Conservation (phyloP, 257 asterid genomes). For the Plantago elongata region DNA sequence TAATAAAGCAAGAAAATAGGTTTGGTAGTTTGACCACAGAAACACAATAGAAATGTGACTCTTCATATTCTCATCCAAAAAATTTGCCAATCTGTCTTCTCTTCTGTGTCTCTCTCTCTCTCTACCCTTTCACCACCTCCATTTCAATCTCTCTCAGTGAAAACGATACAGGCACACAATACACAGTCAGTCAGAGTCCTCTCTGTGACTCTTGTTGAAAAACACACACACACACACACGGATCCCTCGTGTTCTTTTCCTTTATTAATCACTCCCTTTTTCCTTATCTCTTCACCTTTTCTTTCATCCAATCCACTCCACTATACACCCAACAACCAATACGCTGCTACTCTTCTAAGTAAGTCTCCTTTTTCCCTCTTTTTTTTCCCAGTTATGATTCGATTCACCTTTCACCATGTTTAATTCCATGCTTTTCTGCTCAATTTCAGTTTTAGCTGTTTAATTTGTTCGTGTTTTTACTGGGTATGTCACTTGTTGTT, state of each 20-base stretch:
- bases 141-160: background rate
- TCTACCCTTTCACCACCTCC: too few species aligned
- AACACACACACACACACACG: too few species aligned
- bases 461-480: conserved; percentile 11
- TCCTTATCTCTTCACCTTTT: conserved; percentile 38
- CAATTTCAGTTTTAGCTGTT: conserved; percentile 25
- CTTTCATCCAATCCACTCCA: conserved; percentile 22
- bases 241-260: conserved; percentile 7
- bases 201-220: conserved; percentile 1
- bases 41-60: too few species aligned
- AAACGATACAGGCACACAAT: conserved; percentile 17
- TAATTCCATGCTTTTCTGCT: conserved; percentile 20
- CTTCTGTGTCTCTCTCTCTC: background rate
- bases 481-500: conserved; percentile 26
- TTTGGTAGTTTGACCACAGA: too few species aligned
- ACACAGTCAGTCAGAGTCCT: background rate
- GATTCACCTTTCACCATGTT: conserved; percentile 25
- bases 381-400: conserved; percentile 16
- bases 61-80: too few species aligned
- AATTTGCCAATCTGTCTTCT: too few species aligned
- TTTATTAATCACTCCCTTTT: conserved; percentile 14
- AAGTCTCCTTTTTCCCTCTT: conserved; percentile 2
- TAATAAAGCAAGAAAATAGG: too few species aligned
- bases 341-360: conserved; percentile 32
- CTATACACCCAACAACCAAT: background rate